phyloP scores from a whole-genome alignment of 768 basidiomycete species.

The Amanita pseudoporphyria region DNA sequence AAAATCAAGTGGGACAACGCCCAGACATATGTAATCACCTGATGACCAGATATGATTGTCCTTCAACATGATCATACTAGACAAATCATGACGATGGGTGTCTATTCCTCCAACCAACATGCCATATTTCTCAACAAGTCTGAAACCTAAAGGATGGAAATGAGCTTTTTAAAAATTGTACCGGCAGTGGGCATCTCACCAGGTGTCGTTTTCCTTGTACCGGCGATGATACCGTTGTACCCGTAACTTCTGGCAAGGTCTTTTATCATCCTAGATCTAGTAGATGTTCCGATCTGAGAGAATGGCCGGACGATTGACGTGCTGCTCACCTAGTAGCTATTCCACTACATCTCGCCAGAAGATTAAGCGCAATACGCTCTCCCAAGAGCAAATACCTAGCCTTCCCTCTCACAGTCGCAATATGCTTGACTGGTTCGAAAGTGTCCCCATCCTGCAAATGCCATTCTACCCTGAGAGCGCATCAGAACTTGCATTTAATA shows the following conservation, averaged over 20 bases:
- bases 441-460: constrained; percentile 77
- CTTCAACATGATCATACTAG: constrained; percentile 99
- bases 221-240: constrained; percentile 84
- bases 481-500: background rate
- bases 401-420: constrained; percentile 88
- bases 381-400: constrained; percentile 84
- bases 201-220: constrained; percentile 96
- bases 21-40: constrained; percentile 36
- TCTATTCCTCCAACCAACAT: constrained; percentile 98
- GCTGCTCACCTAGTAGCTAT: constrained; percentile 83
- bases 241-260: constrained; percentile 71
- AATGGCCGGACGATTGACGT: background rate
- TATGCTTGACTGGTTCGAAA: constrained; percentile 71
- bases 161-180: constrained; percentile 3
- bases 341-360: constrained; percentile 91
- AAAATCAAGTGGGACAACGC: constrained; percentile 4
- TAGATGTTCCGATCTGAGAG: background rate
- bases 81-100: constrained; percentile 91
- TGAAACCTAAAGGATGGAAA: constrained; percentile 50
- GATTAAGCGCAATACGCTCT: constrained; percentile 87
- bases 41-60: constrained; percentile 99
- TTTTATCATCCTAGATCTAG: constrained; percentile 74
- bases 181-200: constrained; percentile 27
- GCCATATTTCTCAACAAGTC: constrained; percentile 96
- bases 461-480: constrained; percentile 75